Conservation (phyloP, 495 filamentous ascomycete genomes). For the Xylaria palmicola region DNA sequence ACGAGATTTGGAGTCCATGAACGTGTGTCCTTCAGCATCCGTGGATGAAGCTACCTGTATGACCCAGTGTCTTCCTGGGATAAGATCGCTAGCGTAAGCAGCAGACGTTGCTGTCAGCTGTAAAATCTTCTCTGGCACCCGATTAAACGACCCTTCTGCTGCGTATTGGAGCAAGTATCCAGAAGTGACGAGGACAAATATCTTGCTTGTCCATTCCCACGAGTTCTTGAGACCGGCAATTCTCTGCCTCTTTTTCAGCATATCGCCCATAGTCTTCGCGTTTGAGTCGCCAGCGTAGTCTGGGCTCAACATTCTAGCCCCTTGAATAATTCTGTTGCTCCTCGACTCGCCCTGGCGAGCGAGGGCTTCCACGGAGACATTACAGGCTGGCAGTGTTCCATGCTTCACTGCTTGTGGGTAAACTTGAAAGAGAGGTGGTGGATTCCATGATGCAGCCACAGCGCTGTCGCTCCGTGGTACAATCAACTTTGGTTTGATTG, state of each 20-base stretch:
- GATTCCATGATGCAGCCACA: constrained; percentile 58
- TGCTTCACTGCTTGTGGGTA: constrained; percentile 76
- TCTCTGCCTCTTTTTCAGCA: constrained; percentile 44
- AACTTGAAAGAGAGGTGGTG: constrained; percentile 86
- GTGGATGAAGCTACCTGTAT: constrained; percentile 80
- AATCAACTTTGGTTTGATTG: constrained; percentile 14
- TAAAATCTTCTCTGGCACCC: constrained; percentile 83
- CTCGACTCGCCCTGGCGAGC: constrained; percentile 59
- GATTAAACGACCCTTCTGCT: constrained; percentile 74
- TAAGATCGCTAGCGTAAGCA: constrained; percentile 89
- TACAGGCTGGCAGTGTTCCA: constrained; percentile 51
- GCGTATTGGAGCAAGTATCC: constrained; percentile 88
- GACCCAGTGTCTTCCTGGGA: constrained; percentile 91
- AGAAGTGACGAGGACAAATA: constrained; percentile 76
- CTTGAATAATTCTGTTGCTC: constrained; percentile 38
- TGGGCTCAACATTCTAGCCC: constrained; percentile 13
- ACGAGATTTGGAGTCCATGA: constrained; percentile 59
- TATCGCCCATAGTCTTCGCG: constrained; percentile 24
- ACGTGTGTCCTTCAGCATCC: constrained; percentile 58
- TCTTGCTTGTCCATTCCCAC: constrained; percentile 74
- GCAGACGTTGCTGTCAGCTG: constrained; percentile 81
- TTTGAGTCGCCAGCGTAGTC: constrained; percentile 21
- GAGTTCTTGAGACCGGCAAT: constrained; percentile 56
- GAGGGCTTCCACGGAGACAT: constrained; percentile 56
- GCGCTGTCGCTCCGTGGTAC: constrained; percentile 14